Conservation (phyloP, 1,284 basidiomycete species). For the Pterulicium gracile region DNA sequence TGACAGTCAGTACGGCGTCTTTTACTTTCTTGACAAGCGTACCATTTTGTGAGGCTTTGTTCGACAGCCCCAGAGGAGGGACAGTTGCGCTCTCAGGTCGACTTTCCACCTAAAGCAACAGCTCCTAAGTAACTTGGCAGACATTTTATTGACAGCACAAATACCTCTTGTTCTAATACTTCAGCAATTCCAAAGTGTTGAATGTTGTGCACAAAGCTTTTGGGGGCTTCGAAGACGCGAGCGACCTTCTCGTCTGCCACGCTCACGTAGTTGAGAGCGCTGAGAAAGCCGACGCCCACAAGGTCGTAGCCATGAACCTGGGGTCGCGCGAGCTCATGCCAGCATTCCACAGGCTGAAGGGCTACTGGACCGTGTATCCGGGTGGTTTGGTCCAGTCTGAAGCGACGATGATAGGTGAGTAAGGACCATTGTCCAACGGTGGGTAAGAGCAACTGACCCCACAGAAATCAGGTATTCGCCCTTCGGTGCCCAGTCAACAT, state of each 20-base stretch:
- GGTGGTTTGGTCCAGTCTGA: constrained; percentile 85
- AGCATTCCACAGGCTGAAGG: constrained; percentile 24
- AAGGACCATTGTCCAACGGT: constrained; percentile 3
- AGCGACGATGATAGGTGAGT: constrained; percentile 4
- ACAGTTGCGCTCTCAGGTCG: constrained; percentile 37
- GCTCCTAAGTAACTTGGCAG: neutral
- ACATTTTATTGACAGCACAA: constrained; percentile 31
- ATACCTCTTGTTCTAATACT: constrained; percentile 36
- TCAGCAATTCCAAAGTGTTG: constrained; percentile 37
- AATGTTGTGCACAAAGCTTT: constrained; percentile 58
- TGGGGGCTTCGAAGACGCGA: constrained; percentile 83
- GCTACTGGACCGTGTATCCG: constrained; percentile 50
- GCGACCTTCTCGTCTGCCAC: constrained; percentile 90
- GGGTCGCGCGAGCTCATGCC: constrained; percentile 85
- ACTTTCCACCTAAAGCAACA: neutral
- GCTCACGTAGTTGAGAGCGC: constrained; percentile 70
- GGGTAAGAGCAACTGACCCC: constrained; percentile 38
- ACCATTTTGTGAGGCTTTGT: constrained; percentile 57
- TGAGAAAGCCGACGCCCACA: constrained; percentile 69
- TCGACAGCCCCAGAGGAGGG: constrained; percentile 69
- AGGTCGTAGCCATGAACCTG: constrained; percentile 95
- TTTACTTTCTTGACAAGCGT: neutral
- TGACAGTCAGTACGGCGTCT: neutral
- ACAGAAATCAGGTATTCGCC: constrained; percentile 80
- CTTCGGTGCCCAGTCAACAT: constrained; percentile 74